Evolutionary conservation across 2,329 filamentous ascomycete species (phyloP), one percentile per base, ranked within the genome.

Genomic region (Macroventuria anomochaeta): DNA sequence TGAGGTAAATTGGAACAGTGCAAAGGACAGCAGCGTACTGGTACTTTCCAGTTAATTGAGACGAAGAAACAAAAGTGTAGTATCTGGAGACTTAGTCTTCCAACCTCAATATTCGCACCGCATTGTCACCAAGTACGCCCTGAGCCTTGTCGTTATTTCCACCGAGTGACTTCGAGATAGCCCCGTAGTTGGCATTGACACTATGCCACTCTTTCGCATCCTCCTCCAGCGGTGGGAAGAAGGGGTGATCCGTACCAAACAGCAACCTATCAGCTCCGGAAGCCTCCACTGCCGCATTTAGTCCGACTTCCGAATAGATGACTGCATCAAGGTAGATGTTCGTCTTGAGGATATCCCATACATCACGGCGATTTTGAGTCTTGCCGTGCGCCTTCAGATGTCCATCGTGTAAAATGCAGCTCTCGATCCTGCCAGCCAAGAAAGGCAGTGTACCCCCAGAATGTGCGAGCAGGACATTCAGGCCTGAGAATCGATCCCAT

Each of bases 241-340:
- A 93, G 0, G 90, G 90, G 71, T 93, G 88, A 70, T 93, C 90
- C 0, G 89, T 93, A 21, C 81, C 90, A 75, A 93, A 93, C 79
- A 93, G 83, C 43, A 93, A 75, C 54, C 89, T 80, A 63, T 92
- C 89, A 0, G 80, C 79, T 0, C 89, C 88, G 7, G 76, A 83
- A 0, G 87, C 88, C 18, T 86, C 83, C 2, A 90, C 81, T 0
- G 90, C 90, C 1, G 88, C 88, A 63, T 83, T 86, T 51, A 93
- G 72, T 0, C 88, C 89, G 8, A 90, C 85, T 39, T 88, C 85
- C 0, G 88, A 90, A 73, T 95, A 92, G 6, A 96, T 84, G 12
- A 96, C 92, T 0, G 91, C 91, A 75, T 96, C 92, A 1, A 97
- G 82, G 70, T 92, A 95, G 38, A 96, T 84, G 76, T 96, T 95